Conservation (phyloP, 2,329 filamentous ascomycete genomes). For the Alternaria tenuissima region DNA sequence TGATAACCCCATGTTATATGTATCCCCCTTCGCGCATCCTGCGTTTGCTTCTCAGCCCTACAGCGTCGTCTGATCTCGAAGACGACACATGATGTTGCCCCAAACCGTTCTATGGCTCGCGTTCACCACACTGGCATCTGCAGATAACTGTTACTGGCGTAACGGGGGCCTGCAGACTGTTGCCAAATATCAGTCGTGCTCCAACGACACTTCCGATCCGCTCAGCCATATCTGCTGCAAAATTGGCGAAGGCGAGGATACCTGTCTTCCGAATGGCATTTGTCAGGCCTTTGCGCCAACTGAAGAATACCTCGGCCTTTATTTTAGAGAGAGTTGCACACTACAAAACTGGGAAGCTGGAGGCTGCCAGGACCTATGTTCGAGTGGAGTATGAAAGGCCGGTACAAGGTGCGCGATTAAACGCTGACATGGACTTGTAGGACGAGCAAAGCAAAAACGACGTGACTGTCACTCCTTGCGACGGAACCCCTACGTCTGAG, state of each 20-base stretch:
- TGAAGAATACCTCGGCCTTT: background rate
- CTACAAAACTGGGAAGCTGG: background rate
- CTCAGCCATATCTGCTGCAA: conserved; percentile 1
- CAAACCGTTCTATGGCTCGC: background rate
- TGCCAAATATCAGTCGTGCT: background rate
- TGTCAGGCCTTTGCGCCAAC: background rate
- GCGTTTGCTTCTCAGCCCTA: background rate
- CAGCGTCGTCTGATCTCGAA: background rate
- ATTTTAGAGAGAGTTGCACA: background rate
- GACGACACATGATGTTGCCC: background rate
- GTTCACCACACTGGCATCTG: background rate
- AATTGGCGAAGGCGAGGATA: background rate
- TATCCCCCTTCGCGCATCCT: background rate
- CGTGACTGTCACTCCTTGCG: conserved; percentile 1
- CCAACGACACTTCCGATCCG: background rate
- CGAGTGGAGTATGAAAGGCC: background rate
- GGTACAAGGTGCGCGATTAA: background rate
- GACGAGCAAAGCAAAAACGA: background rate
- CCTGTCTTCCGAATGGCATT: background rate
- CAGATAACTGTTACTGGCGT: background rate
- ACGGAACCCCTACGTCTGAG: background rate
- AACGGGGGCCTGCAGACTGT: background rate
- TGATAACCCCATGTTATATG: background rate
- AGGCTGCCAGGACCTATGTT: background rate
- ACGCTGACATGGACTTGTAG: background rate